These are phyloP conservation scores for Albugo laibachii DNA, from an alignment of 352 stramenopile genomes.

Conservation along the genomic window DNA sequence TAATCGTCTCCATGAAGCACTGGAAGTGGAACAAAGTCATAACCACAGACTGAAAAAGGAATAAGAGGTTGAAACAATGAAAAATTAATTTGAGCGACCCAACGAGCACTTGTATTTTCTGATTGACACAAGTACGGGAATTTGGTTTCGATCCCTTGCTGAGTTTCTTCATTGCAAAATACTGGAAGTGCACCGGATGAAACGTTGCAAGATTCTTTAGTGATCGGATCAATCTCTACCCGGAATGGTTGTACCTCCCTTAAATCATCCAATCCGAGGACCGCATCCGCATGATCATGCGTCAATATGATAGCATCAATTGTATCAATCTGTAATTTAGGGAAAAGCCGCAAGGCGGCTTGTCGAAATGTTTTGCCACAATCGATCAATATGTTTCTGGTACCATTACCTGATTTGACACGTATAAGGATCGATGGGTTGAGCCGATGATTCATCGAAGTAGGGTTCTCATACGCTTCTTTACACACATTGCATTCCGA, in stretches of 20 bases:
- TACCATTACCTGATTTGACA: background rate
- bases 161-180: slow-evolving; percentile 35
- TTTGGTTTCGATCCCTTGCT: slow-evolving; percentile 32
- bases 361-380: slow-evolving; percentile 82
- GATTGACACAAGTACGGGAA: slow-evolving; percentile 66
- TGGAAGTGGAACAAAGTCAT: slow-evolving; percentile 43
- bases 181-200: slow-evolving; percentile 26
- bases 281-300: slow-evolving; percentile 70
- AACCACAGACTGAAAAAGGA: slow-evolving; percentile 22
- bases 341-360: slow-evolving; percentile 41
- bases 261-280: slow-evolving; percentile 68
- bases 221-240: slow-evolving; percentile 26
- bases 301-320: slow-evolving; percentile 67
- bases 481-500: slow-evolving; percentile 33
- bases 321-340: slow-evolving; percentile 17
- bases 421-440: slow-evolving; percentile 67
- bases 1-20: slow-evolving; percentile 70
- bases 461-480: slow-evolving; percentile 39
- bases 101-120: slow-evolving; percentile 15
- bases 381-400: slow-evolving; percentile 55
- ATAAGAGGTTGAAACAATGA: slow-evolving; percentile 29
- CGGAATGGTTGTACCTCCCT: slow-evolving; percentile 53
- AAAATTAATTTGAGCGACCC: slow-evolving; percentile 60
- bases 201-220: slow-evolving; percentile 40
- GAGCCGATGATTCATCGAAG: slow-evolving; percentile 55